phyloP scores from a whole-genome alignment of 2,329 filamentous ascomycete species.

The Immersiporthe knoxdaviesiana region DNA sequence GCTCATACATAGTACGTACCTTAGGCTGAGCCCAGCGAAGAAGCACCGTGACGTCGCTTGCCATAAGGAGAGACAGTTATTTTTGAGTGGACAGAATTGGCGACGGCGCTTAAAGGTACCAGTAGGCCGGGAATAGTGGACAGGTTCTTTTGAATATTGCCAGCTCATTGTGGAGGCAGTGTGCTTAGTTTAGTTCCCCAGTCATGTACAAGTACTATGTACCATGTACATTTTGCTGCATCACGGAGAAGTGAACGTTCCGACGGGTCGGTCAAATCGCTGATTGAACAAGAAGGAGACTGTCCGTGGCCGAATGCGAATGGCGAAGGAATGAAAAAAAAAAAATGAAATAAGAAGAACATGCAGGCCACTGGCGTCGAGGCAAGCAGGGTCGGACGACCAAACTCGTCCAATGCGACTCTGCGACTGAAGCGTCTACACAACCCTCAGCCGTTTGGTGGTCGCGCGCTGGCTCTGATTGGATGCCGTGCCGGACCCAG shows the following conservation, averaged over 20 bases:
- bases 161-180: constrained; percentile 8
- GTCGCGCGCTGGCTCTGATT: constrained; percentile 13
- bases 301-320: background rate
- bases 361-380: constrained; percentile 7
- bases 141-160: background rate
- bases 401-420: constrained; percentile 4
- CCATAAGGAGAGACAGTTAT: constrained; percentile 9
- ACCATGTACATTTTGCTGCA: too few relatives aligned
- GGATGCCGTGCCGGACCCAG: constrained; percentile 17
- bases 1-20: constrained; percentile 13
- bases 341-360: too few relatives aligned
- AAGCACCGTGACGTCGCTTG: constrained; percentile 26
- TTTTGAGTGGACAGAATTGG: constrained; percentile 19
- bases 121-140: constrained; percentile 12
- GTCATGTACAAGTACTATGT: constrained; percentile 4
- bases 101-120: constrained; percentile 26
- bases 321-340: background rate
- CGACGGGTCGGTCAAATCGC: background rate
- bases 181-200: constrained; percentile 6
- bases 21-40: constrained; percentile 7
- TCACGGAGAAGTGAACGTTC: background rate
- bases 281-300: background rate
- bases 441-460: constrained; percentile 11
- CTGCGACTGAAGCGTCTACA: constrained; percentile 24
- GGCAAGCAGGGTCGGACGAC: constrained; percentile 2